phyloP scores from a whole-genome alignment of 75 land plant species.

The Larix kaempferi region DNA sequence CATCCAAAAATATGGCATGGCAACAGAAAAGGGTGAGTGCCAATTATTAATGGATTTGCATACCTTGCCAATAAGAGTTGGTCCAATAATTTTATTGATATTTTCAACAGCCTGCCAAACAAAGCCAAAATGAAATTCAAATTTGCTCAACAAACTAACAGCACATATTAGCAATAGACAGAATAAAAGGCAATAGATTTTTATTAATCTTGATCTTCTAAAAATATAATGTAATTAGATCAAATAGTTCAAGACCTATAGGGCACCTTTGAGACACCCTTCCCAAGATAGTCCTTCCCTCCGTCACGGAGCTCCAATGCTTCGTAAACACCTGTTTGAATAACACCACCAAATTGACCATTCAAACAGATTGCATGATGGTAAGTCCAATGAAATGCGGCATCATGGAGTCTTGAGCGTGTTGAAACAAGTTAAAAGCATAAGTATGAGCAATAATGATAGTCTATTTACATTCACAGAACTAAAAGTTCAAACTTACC shows the following conservation, averaged over 20 bases:
- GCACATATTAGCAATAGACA: background rate
- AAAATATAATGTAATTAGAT: background rate
- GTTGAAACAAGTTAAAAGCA: too few species aligned
- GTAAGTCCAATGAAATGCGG: too few species aligned
- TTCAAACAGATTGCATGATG: too few species aligned
- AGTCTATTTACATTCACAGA: background rate
- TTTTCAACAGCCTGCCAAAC: conserved; percentile 79
- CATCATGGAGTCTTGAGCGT: too few species aligned
- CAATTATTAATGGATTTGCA: too few species aligned
- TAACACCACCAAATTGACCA: too few species aligned
- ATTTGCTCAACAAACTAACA: background rate
- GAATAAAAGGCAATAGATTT: background rate
- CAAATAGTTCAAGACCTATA: background rate
- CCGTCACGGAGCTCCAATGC: conserved; percentile 95
- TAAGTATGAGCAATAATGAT: too few species aligned
- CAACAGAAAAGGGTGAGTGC: background rate
- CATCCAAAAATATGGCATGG: background rate
- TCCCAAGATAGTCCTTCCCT: conserved; percentile 93
- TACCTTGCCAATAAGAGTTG: conserved; percentile 94
- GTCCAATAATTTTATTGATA: conserved; percentile 83
- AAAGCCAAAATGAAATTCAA: conserved; percentile 4
- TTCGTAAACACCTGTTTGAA: conserved; percentile 71
- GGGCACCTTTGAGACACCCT: conserved; percentile 82
- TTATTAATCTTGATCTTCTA: background rate
- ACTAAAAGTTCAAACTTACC: conserved; percentile 33